Percentiles rank a stretch among this genome's conserved stretches.
Conservation (phyloP, 2,329 filamentous ascomycete species). For the Hymenoscyphus linearis region DNA sequence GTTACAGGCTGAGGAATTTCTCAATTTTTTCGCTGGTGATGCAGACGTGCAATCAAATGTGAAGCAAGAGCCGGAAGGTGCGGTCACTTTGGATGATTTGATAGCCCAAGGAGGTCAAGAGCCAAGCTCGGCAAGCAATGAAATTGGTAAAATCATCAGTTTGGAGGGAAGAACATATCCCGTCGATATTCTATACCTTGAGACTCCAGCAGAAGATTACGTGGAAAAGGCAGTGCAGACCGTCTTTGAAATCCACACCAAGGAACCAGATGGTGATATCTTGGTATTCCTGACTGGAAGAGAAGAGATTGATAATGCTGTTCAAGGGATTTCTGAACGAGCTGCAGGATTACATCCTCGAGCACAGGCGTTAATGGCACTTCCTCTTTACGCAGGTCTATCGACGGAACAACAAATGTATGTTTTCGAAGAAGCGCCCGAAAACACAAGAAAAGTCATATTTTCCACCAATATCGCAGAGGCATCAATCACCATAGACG, state of each 20-base stretch:
- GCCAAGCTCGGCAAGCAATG: conserved; percentile 20
- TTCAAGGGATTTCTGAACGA: conserved; percentile 74
- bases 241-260: conserved; percentile 79
- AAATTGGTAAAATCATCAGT: conserved; percentile 64
- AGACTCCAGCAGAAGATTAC: conserved; percentile 77
- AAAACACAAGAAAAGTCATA: conserved; percentile 83
- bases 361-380: conserved; percentile 55
- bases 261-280: conserved; percentile 79
- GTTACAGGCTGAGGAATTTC: conserved; percentile 80
- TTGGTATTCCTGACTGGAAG: conserved; percentile 87
- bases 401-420: conserved; percentile 91
- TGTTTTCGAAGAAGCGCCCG: conserved; percentile 78
- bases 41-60: conserved; percentile 28
- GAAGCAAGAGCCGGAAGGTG: conserved; percentile 31
- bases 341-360: conserved; percentile 56
- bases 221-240: conserved; percentile 76
- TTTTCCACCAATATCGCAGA: conserved; percentile 95
- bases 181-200: conserved; percentile 79
- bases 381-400: conserved; percentile 86
- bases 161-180: conserved; percentile 85
- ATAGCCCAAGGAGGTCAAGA: conserved; percentile 23
- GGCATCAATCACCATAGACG: conserved; percentile 89
- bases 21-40: conserved; percentile 62
- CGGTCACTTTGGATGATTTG: conserved; percentile 34
- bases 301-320: conserved; percentile 81